Percentiles rank a stretch among this genome's conserved stretches.
Conservation (phyloP, 2,329 filamentous ascomycete species). For the Pseudogymnoascus sp. region DNA sequence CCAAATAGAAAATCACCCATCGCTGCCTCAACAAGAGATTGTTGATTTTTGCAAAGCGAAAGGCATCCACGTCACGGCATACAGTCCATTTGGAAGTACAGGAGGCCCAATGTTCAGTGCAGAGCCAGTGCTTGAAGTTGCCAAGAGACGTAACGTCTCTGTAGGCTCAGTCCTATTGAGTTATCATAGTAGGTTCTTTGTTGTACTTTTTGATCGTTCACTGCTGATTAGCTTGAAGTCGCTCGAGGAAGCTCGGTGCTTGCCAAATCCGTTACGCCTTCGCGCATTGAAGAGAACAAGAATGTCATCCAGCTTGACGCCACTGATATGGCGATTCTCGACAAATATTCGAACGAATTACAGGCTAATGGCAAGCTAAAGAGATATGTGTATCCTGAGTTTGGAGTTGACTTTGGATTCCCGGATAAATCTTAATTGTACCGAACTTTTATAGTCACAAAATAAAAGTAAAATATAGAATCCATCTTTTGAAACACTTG, state of each 20-base stretch:
- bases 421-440: conserved; percentile 40
- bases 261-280: conserved; percentile 61
- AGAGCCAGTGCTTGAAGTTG: conserved; percentile 48
- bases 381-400: conserved; percentile 60
- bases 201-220: not conserved
- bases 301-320: conserved; percentile 56
- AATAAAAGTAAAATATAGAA: not conserved
- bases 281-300: conserved; percentile 61
- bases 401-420: conserved; percentile 61
- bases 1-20: conserved; percentile 53
- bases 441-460: not conserved
- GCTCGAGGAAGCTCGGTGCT: conserved; percentile 61
- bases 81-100: conserved; percentile 35
- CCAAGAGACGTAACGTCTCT: conserved; percentile 51
- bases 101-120: conserved; percentile 43
- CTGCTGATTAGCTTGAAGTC: conserved; percentile 36
- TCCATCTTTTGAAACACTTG: not conserved
- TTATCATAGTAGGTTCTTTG: conserved; percentile 49
- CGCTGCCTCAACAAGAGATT: conserved; percentile 44
- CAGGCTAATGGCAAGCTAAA: conserved; percentile 41
- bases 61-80: conserved; percentile 44
- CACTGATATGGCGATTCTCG: conserved; percentile 50
- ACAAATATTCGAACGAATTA: conserved; percentile 45
- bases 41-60: conserved; percentile 41
- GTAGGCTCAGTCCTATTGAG: conserved; percentile 55